These are phyloP conservation scores for Hemileccinum rubropunctum DNA, from an alignment of 768 basidiomycete genomes.

Conservation along the genomic window DNA sequence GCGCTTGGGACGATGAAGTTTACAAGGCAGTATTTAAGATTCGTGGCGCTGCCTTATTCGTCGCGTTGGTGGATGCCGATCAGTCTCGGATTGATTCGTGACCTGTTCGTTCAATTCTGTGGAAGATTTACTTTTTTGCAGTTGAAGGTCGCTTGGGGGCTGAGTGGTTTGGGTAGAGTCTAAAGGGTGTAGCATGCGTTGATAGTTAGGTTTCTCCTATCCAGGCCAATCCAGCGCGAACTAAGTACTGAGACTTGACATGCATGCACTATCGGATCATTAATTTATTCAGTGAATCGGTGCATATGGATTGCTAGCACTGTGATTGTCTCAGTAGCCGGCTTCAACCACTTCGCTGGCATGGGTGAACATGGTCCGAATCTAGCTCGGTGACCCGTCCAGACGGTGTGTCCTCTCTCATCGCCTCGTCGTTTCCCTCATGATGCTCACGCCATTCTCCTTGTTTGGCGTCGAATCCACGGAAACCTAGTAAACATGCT, in stretches of 20 bases:
- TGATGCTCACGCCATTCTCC: slow-evolving; percentile 14
- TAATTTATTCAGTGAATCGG: too few relatives aligned
- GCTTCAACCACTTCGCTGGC: too few relatives aligned
- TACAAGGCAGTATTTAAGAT: not conserved
- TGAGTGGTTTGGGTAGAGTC: slow-evolving; percentile 14
- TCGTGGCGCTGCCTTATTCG: not conserved
- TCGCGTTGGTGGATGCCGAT: not conserved
- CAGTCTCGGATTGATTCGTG: slow-evolving; percentile 24
- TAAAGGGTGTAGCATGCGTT: too few relatives aligned
- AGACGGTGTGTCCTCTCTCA: slow-evolving; percentile 18
- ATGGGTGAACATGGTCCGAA: too few relatives aligned
- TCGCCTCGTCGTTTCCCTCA: slow-evolving; percentile 14
- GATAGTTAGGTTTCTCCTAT: too few relatives aligned
- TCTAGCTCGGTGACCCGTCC: too few relatives aligned
- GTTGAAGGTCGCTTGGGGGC: slow-evolving; percentile 9
- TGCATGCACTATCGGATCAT: too few relatives aligned
- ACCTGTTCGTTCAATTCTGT: slow-evolving; percentile 19
- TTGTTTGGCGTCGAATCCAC: not conserved
- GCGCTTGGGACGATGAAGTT: not conserved
- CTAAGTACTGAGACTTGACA: too few relatives aligned
- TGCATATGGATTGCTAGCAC: too few relatives aligned
- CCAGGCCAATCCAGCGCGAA: too few relatives aligned
- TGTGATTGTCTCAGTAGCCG: too few relatives aligned
- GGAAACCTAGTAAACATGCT: slow-evolving; percentile 54
- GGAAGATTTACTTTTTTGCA: slow-evolving; percentile 12